Evolutionary conservation across 1,139 yeast species (phyloP).

Genomic region (Citeromyces siamensis): DNA sequence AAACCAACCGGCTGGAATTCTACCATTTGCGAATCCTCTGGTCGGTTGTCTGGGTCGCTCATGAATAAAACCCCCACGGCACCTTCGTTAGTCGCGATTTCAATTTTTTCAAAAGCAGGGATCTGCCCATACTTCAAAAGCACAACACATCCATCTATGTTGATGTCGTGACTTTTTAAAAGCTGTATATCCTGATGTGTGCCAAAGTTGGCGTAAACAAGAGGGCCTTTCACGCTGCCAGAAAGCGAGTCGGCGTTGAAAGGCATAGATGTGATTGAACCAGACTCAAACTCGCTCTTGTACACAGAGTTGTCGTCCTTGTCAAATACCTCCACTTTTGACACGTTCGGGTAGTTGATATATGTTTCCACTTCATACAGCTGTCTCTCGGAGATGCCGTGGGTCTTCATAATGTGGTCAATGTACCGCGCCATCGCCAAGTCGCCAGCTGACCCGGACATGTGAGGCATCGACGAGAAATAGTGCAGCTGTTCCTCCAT

Average conservation of each 20-base stretch:
- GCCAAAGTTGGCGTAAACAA: constrained; percentile 59
- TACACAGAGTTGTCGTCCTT: constrained; percentile 14
- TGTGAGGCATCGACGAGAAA: constrained; percentile 72
- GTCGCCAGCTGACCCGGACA: constrained; percentile 85
- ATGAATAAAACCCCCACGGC: constrained; percentile 47
- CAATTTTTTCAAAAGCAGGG: constrained; percentile 36
- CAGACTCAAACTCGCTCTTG: constrained; percentile 4
- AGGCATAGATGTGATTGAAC: constrained; percentile 19
- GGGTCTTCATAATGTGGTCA: constrained; percentile 39
- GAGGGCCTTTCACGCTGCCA: constrained; percentile 39
- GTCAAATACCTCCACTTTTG: constrained; percentile 12
- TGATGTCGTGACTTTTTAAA: constrained; percentile 25
- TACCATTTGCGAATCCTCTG: constrained; percentile 17
- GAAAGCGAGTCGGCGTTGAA: constrained; percentile 61
- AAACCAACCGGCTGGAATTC: constrained; percentile 57
- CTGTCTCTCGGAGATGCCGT: constrained; percentile 40
- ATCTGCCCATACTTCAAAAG: constrained; percentile 44
- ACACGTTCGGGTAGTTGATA: constrained; percentile 43
- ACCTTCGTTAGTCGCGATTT: constrained; percentile 36
- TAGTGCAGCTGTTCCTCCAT: constrained; percentile 67
- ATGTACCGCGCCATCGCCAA: constrained; percentile 56
- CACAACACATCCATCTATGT: constrained; percentile 32
- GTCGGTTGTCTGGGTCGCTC: constrained; percentile 24
- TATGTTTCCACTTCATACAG: constrained; percentile 38
- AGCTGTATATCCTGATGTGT: constrained; percentile 38